These are phyloP conservation scores for Aspergillaceae sp. DNA, from an alignment of 2,329 filamentous ascomycete species.

Conservation along the genomic window DNA sequence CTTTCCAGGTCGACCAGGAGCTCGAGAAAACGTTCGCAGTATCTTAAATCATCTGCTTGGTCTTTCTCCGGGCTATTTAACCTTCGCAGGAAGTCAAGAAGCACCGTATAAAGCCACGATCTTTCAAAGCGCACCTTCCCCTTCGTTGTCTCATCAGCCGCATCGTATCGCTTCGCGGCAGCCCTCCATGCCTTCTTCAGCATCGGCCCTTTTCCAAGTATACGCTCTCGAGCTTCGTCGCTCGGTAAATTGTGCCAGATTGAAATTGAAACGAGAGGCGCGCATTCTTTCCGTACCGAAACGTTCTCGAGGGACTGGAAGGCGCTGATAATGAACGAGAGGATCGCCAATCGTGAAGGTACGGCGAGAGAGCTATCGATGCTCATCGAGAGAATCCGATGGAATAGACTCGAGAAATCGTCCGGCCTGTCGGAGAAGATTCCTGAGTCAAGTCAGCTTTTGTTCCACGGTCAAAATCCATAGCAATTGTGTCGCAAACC, in stretches of 20 bases:
- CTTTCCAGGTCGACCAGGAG: constrained; percentile 85
- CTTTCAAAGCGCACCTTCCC: constrained; percentile 80
- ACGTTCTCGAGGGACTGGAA: constrained; percentile 89
- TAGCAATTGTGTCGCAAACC: constrained; percentile 17
- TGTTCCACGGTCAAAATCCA: not conserved
- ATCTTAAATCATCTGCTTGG: constrained; percentile 56
- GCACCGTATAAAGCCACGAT: constrained; percentile 81
- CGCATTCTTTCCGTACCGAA: constrained; percentile 90
- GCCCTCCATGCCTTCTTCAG: constrained; percentile 87
- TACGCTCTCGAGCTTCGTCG: constrained; percentile 62
- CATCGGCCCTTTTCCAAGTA: constrained; percentile 63
- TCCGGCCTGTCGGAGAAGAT: constrained; percentile 67
- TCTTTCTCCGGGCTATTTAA: constrained; percentile 49
- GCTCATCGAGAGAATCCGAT: constrained; percentile 78
- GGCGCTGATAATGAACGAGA: constrained; percentile 80
- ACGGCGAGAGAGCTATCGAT: constrained; percentile 60
- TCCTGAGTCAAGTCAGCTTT: constrained; percentile 41
- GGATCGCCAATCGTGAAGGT: constrained; percentile 66
- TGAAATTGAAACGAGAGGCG: constrained; percentile 84
- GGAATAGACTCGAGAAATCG: constrained; percentile 83
- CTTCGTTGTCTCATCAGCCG: constrained; percentile 70
- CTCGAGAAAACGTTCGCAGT: constrained; percentile 90
- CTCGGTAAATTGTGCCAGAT: constrained; percentile 90
- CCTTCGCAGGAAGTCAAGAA: constrained; percentile 70
- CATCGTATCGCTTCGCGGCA: constrained; percentile 74